phyloP scores from a whole-genome alignment of 257 asterid species.

The Paraleonurus japonicus region DNA sequence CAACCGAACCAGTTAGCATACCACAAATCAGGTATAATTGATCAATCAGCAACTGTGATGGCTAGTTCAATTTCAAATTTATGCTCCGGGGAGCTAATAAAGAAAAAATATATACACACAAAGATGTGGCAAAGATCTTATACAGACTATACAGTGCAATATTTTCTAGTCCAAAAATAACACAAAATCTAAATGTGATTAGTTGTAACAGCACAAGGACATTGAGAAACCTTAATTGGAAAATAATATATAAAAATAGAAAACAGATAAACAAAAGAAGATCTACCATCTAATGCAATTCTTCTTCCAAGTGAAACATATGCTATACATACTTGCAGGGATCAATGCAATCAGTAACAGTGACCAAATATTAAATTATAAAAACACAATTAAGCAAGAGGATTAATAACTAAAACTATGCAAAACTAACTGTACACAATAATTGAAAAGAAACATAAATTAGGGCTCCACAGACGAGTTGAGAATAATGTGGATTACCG shows the following conservation, averaged over 20 bases:
- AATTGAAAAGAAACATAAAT: slow-evolving; percentile 9
- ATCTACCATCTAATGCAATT: slow-evolving; percentile 14
- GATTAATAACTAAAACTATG: not conserved
- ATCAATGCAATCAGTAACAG: slow-evolving; percentile 22
- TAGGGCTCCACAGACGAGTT: not conserved
- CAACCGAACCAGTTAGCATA: not conserved
- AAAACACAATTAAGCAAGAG: not conserved
- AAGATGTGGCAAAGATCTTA: not conserved
- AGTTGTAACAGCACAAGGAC: slow-evolving; percentile 16
- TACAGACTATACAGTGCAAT: not conserved
- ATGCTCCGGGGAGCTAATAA: not conserved
- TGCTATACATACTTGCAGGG: not conserved
- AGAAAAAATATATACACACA: not conserved
- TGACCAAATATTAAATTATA: not conserved
- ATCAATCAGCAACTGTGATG: not conserved
- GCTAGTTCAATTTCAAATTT: not conserved
- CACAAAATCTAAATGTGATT: slow-evolving; percentile 9
- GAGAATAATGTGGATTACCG: slow-evolving; percentile 41
- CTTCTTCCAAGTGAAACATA: slow-evolving; percentile 15
- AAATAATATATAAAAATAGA: slow-evolving; percentile 4
- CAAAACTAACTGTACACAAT: not conserved
- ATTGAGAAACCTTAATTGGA: slow-evolving; percentile 8
- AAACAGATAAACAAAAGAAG: not conserved
- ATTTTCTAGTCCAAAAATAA: slow-evolving; percentile 6
- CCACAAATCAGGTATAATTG: slow-evolving; percentile 1